A percentile compares a stretch with the other conserved stretches of the same genome.
phyloP scores from a whole-genome alignment of 164 flowering plant species.

The Saururus chinensis region DNA sequence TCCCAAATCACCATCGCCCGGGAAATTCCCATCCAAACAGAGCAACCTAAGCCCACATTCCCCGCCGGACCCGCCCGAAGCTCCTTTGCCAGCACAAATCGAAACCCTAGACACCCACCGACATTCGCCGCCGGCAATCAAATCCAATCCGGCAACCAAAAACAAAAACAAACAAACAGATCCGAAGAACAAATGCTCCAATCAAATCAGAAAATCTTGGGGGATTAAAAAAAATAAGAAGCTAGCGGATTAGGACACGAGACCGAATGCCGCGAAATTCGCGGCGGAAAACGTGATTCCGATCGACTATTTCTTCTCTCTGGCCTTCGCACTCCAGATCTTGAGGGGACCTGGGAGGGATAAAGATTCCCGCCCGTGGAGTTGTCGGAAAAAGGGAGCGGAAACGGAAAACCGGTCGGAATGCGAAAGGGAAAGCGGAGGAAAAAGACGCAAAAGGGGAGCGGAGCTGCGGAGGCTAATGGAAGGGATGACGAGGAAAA shows the following conservation, averaged over 20 bases:
- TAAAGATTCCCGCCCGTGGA: too few species aligned
- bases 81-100: too few species aligned
- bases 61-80: too few species aligned
- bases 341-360: background rate
- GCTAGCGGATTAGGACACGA: background rate
- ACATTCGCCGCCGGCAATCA: background rate
- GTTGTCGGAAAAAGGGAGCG: background rate
- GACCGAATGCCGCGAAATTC: background rate
- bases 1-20: background rate
- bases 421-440: background rate
- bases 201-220: background rate
- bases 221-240: background rate
- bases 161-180: background rate
- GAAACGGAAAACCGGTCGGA: background rate
- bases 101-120: slow-evolving; percentile 5
- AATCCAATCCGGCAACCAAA: background rate
- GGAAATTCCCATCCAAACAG: background rate
- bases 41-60: too few species aligned
- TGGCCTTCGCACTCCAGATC: too few species aligned
- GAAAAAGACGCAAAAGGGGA: background rate
- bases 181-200: background rate
- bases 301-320: too few species aligned
- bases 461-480: too few species aligned
- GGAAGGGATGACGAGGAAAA: too few species aligned
- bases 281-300: too few species aligned